phyloP scores from a whole-genome alignment of 148 eudicot species.

The Mesembryanthemum crystallinum region DNA sequence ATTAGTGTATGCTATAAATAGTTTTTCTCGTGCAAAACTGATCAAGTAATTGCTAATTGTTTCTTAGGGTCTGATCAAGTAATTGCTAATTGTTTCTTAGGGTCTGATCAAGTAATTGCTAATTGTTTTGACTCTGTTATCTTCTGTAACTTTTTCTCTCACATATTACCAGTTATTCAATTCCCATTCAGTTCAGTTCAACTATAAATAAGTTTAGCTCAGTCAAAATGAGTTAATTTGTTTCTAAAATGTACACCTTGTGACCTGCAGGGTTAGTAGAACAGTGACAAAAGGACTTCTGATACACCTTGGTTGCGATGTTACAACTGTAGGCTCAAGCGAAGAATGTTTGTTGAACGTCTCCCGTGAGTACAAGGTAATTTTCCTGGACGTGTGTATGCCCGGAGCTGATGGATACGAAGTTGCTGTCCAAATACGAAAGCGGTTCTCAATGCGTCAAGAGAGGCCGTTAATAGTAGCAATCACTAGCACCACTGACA shows the following conservation, averaged over 20 bases:
- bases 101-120: no score
- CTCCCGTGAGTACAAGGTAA: slow-evolving; percentile 56
- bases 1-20: no score
- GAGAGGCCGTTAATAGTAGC: slow-evolving; percentile 67
- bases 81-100: no score
- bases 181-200: no score
- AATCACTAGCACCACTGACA: slow-evolving; percentile 58
- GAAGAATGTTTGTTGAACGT: slow-evolving; percentile 65
- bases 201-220: no score
- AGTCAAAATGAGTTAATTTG: no score
- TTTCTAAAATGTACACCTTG: slow-evolving; percentile 9
- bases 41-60: not conserved
- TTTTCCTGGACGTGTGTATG: slow-evolving; percentile 56
- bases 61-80: no score
- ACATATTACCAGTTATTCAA: no score
- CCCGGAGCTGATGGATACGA: slow-evolving; percentile 62
- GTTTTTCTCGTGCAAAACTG: not conserved
- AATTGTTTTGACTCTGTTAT: no score
- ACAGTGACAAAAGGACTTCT: slow-evolving; percentile 74
- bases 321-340: slow-evolving; percentile 46
- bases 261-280: slow-evolving; percentile 66
- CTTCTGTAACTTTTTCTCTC: no score
- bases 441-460: slow-evolving; percentile 48
- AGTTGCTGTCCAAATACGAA: slow-evolving; percentile 51
- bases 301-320: slow-evolving; percentile 79